phyloP scores from a whole-genome alignment of 164 flowering plant species.

The Brasenia schreberi region DNA sequence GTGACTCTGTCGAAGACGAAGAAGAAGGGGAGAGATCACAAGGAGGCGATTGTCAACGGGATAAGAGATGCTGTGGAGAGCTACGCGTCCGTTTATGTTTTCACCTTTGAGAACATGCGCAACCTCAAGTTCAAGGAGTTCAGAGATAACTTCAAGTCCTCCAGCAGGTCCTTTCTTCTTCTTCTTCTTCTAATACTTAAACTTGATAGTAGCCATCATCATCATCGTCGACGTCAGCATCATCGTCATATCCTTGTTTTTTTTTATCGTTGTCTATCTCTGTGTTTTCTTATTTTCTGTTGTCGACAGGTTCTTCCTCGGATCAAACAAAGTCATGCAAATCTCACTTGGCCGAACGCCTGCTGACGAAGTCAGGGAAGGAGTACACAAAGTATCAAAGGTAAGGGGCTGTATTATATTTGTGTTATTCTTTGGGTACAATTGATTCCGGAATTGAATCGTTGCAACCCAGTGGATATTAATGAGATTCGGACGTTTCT shows the following conservation, averaged over 20 bases:
- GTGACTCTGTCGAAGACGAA: conserved; percentile 87
- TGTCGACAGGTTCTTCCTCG: conserved; percentile 65
- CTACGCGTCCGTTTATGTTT: conserved; percentile 49
- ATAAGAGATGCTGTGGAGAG: conserved; percentile 62
- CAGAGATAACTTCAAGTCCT: conserved; percentile 57
- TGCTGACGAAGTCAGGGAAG: conserved; percentile 62
- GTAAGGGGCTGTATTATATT: conserved; percentile 14
- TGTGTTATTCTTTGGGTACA: not conserved
- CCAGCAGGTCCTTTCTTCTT: conserved; percentile 35
- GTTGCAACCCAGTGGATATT: not conserved
- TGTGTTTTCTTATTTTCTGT: not conserved
- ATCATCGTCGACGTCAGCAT: too few relatives aligned
- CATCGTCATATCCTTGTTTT: too few relatives aligned
- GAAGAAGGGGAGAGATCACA: conserved; percentile 88
- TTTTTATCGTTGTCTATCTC: too few relatives aligned
- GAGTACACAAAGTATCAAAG: conserved; percentile 67
- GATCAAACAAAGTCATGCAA: conserved; percentile 94
- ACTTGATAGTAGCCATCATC: not conserved
- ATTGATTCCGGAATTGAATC: not conserved
- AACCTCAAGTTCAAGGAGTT: conserved; percentile 86
- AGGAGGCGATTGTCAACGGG: conserved; percentile 47
- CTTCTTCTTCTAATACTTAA: too few relatives aligned
- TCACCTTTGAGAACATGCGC: conserved; percentile 84
- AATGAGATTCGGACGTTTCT: not conserved
- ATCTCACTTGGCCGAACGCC: conserved; percentile 72